phyloP scores from a whole-genome alignment of 495 filamentous ascomycete species.

The Hamigera avellanea region DNA sequence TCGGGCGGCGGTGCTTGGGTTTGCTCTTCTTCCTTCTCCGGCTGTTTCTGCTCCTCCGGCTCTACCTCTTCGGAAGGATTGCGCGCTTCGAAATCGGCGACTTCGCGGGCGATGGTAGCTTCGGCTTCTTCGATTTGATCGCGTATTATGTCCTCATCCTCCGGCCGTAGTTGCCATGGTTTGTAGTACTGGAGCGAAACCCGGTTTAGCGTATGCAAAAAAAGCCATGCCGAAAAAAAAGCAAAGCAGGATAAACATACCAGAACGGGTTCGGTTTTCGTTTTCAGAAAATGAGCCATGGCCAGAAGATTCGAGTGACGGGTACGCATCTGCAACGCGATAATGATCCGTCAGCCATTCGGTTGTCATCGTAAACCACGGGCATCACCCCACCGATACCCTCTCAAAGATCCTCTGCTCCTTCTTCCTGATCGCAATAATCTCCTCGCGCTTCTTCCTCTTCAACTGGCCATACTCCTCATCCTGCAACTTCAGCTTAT shows the following conservation, averaged over 20 bases:
- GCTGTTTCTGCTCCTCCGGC: constrained; percentile 1
- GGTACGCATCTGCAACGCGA: constrained; percentile 55
- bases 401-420: constrained; percentile 72
- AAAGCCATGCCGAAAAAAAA: not conserved
- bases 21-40: constrained; percentile 4
- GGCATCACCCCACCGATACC: constrained; percentile 49
- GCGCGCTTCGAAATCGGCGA: constrained; percentile 35
- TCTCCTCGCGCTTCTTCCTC: constrained; percentile 49
- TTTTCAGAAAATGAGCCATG: constrained; percentile 64
- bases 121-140: constrained; percentile 48
- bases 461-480: constrained; percentile 59
- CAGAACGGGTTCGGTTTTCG: constrained; percentile 60
- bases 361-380: too few relatives aligned
- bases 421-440: constrained; percentile 44
- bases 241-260: constrained; percentile 37
- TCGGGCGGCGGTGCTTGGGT: constrained; percentile 3
- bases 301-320: constrained; percentile 62
- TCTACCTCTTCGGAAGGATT: constrained; percentile 15
- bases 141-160: constrained; percentile 49
- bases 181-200: constrained; percentile 70
- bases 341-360: not conserved
- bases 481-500: constrained; percentile 64
- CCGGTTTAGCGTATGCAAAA: constrained; percentile 11
- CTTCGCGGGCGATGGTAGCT: constrained; percentile 37
- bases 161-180: constrained; percentile 64